Percentiles rank a stretch among this genome's conserved stretches.
These are phyloP conservation scores for Wickerhamiella pararugosa DNA, from an alignment of 1,139 yeast species.

Conservation along the genomic window DNA sequence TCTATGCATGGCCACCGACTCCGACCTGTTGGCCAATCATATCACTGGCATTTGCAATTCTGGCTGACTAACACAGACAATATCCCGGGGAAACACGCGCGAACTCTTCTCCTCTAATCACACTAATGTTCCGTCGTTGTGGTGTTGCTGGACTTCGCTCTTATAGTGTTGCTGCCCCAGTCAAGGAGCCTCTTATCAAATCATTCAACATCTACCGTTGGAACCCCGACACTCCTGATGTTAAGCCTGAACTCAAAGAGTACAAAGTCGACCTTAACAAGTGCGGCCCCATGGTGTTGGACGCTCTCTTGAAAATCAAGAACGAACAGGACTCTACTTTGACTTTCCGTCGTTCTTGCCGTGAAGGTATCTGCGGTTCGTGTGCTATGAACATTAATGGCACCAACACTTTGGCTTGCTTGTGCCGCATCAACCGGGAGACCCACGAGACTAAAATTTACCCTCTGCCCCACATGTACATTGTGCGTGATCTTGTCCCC, in stretches of 20 bases:
- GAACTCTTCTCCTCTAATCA: background rate
- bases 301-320: slow-evolving; percentile 85
- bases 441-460: slow-evolving; percentile 71
- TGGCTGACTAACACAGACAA: background rate
- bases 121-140: no score
- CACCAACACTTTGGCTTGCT: slow-evolving; percentile 87
- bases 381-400: slow-evolving; percentile 99
- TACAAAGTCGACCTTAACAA: slow-evolving; percentile 75
- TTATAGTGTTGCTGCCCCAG: slow-evolving; percentile 10
- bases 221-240: slow-evolving; percentile 95
- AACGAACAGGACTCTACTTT: slow-evolving; percentile 92
- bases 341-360: slow-evolving; percentile 95
- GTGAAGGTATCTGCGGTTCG: slow-evolving; percentile 99
- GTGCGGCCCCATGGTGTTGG: slow-evolving; percentile 97
- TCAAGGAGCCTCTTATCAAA: slow-evolving; percentile 41
- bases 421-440: slow-evolving; percentile 83
- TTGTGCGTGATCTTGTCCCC: slow-evolving; percentile 93
- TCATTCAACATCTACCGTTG: slow-evolving; percentile 90
- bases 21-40: no score
- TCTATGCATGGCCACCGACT: no score
- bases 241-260: slow-evolving; percentile 74
- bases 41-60: no score
- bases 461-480: slow-evolving; percentile 97
- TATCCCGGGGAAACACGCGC: background rate
- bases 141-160: no score